Conservation (phyloP, 164 flowering plant species). For the Sedum album region DNA sequence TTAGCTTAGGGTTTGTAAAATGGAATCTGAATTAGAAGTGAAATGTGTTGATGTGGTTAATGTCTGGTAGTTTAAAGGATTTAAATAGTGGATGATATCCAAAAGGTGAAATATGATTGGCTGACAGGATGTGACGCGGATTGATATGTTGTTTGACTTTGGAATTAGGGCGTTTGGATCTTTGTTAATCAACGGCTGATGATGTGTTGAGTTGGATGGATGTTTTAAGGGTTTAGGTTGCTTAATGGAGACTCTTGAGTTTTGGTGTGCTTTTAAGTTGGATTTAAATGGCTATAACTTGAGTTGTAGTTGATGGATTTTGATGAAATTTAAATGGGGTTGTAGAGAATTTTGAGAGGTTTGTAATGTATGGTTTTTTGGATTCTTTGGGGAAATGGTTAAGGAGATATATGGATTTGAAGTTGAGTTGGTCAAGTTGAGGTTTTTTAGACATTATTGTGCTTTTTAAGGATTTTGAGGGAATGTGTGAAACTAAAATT, state of each 20-base stretch:
- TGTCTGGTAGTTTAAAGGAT: constrained; percentile 20
- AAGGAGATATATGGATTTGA: constrained; percentile 21
- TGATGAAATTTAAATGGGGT: constrained; percentile 19
- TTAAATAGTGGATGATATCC: constrained; percentile 9
- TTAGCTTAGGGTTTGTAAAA: constrained; percentile 2
- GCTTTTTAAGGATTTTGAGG: constrained; percentile 17
- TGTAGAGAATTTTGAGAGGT: constrained; percentile 39
- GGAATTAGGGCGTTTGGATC: constrained; percentile 32
- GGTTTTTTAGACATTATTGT: constrained; percentile 22
- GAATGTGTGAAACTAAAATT: constrained; percentile 9
- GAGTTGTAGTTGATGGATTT: too few relatives aligned
- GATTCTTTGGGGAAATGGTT: neutral
- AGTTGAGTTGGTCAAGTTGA: constrained; percentile 24
- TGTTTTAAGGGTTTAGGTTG: constrained; percentile 5
- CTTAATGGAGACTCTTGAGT: neutral
- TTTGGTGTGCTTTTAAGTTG: constrained; percentile 27
- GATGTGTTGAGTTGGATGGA: neutral
- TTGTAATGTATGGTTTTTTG: constrained; percentile 24
- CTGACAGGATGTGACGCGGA: constrained; percentile 24
- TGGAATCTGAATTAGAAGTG: neutral
- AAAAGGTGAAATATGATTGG: constrained; percentile 33
- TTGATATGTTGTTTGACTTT: constrained; percentile 15
- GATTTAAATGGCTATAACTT: constrained; percentile 33
- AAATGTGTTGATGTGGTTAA: constrained; percentile 8
- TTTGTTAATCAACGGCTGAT: constrained; percentile 26